Evolutionary conservation across 495 filamentous ascomycete species (phyloP), one percentile per base, ranked within the genome.

Genomic region (Aspergillus baeticus): DNA sequence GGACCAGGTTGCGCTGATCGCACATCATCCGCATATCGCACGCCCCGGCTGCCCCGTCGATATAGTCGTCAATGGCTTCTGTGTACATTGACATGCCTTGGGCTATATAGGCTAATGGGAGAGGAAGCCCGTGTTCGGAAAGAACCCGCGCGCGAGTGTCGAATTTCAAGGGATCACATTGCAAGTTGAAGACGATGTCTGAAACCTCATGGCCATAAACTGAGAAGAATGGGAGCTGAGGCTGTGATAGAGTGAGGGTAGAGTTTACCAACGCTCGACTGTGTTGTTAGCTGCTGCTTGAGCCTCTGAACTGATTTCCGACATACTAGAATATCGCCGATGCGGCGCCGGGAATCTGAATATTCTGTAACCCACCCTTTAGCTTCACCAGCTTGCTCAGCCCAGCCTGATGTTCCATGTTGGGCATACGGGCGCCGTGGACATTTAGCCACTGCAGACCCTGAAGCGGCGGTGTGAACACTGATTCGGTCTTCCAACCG

Each of bases 391-490:
- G 41, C 41, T 23, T 46, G 29, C 52, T 35, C 6, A 46, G 41
- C 14, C 52, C 52, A 3, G 41, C 39, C 22, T 55, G 52, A 21
- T 55, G 52, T 21, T 23, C 14, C 29, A 46, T 29, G 17, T 55
- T 34, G 3, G 52, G 52, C 26, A 44, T 21, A 17, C 52, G 39
- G 2, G 52, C 39, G 11, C 52, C 52, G n/a, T 55, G 52, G 15
- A 55, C 20, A 34, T 55, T 55, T 1, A 55, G 22, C 52, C 52
- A 55, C 26, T 55, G 52, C 17, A 55, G 15, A 5, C 41, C 39
- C 21, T 36, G 52, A 1, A 55, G 21, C n/a, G 52, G 41, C 1
- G 52, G 39, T 29, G 42, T 42, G 6, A 55, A 55, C n/a, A 20
- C 14, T 0, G 52, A 46, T 10, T 34, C 17, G 7, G 29, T 5